phyloP scores from a whole-genome alignment of 352 stramenopile species.

The Globisporangium rhizosaccharum region DNA sequence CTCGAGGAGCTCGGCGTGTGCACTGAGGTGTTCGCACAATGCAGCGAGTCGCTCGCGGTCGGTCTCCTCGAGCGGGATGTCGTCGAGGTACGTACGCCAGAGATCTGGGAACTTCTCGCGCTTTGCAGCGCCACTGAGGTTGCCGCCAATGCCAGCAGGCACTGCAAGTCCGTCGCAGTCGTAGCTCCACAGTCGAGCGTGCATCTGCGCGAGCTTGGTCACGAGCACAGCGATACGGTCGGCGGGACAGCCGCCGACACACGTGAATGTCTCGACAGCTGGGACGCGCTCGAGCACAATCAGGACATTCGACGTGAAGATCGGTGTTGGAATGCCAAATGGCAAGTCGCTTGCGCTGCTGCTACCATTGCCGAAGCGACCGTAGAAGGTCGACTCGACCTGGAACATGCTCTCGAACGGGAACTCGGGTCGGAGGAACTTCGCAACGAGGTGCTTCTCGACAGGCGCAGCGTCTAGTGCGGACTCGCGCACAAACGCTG shows the following conservation, averaged over 20 bases:
- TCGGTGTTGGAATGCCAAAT: slow-evolving; percentile 44
- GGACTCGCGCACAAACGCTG: slow-evolving; percentile 21
- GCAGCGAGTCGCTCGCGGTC: slow-evolving; percentile 25
- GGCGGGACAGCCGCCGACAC: slow-evolving; percentile 54
- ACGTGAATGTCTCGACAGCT: slow-evolving; percentile 44
- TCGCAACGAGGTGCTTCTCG: slow-evolving; percentile 47
- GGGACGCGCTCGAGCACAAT: slow-evolving; percentile 68
- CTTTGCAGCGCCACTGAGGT: slow-evolving; percentile 58
- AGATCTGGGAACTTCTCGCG: slow-evolving; percentile 49
- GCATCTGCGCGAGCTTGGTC: slow-evolving; percentile 55
- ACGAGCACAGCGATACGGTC: slow-evolving; percentile 38
- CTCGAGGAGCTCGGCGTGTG: slow-evolving; percentile 29
- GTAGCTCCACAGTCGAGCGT: slow-evolving; percentile 46
- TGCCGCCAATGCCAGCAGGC: slow-evolving; percentile 61
- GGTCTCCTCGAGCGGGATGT: slow-evolving; percentile 26
- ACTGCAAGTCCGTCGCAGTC: slow-evolving; percentile 38
- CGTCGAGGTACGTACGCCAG: slow-evolving; percentile 49
- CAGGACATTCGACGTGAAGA: slow-evolving; percentile 63
- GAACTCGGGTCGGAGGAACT: slow-evolving; percentile 75
- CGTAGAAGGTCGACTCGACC: slow-evolving; percentile 77
- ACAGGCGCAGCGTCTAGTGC: neutral
- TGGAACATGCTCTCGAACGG: slow-evolving; percentile 78
- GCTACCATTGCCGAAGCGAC: slow-evolving; percentile 25
- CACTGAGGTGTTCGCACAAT: slow-evolving; percentile 47
- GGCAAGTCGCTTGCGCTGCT: slow-evolving; percentile 18